Base-by-base conservation (phyloP, 495 filamentous ascomycete species). In the Penicilliopsis zonata region DNA sequence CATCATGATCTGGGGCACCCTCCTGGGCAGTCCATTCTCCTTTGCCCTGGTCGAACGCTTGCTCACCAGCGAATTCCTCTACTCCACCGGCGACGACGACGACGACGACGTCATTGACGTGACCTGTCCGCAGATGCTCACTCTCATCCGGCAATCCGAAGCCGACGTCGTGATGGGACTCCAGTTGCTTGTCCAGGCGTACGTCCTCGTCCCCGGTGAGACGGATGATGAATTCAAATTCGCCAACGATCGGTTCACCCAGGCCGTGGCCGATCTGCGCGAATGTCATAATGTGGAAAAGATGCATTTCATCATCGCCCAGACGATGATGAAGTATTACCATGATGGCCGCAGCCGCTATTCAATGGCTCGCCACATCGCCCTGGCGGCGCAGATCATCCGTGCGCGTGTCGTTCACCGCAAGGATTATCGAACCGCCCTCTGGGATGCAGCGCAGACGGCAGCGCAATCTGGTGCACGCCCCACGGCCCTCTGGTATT, bases 241-340 rank as follows among this genome's bases (percentile, higher is more conserved):
- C 45, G 72, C 72, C 19, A 85, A 94, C 50, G 86, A 94, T 50
- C 70, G 85, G 24, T 84, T 88, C 47, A 63, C 83, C 19, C 74
- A 78, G 50, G 85, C 83, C 16, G 76, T 83, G 8, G 62, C 71
- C n/a, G 55, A 61, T 2, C 59, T 93, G 33, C 73, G 67, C 23
- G 78, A 86, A 56, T 76, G 72, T 38, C 56, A 55, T 16, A 72
- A 82, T 35, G 60, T 71, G 14, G 57, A 72, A 31, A 78, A 77
- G 45, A 93, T 93, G 86, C 85, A 94, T 53, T 93, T 83, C 38
- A 69, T 82, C 25, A 80, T 93, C 35, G 82, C 82, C 0, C 76
- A 82, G 43, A 78, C 72, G 0, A 70, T 92, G 42, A 72, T 85
- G 53, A 78, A 81, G 35, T 72, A 84, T 40, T 69, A 73, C 33